Conservation (phyloP, 2,329 filamentous ascomycete species). For the Penicillium sp. region DNA sequence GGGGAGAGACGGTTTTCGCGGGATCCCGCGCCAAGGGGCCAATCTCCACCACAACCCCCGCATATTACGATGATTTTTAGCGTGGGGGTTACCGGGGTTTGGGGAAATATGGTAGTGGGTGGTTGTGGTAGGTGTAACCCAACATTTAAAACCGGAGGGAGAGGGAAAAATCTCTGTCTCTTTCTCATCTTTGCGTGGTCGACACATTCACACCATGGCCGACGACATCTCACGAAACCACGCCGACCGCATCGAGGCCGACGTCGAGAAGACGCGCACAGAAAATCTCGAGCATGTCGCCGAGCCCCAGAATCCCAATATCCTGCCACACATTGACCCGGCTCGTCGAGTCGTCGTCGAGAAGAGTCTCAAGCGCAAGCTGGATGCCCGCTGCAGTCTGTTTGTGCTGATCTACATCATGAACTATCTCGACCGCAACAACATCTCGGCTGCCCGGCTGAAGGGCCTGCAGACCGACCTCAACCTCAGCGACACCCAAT, state of each 20-base stretch:
- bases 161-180: constrained; percentile 1
- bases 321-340: constrained; percentile 20
- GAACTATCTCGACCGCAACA: constrained; percentile 45
- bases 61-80: constrained; percentile 14
- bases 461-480: constrained; percentile 42
- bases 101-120: constrained; percentile 4
- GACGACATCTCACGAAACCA: constrained; percentile 21
- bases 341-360: constrained; percentile 23
- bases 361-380: constrained; percentile 29
- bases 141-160: constrained; percentile 2
- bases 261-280: constrained; percentile 18
- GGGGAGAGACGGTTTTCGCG: not conserved
- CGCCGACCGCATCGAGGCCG: constrained; percentile 14
- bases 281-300: constrained; percentile 23
- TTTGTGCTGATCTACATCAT: constrained; percentile 29
- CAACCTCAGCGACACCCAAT: constrained; percentile 35
- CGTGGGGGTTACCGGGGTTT: constrained; percentile 16
- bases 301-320: constrained; percentile 9
- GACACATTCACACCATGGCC: constrained; percentile 16
- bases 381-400: constrained; percentile 27
- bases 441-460: constrained; percentile 41
- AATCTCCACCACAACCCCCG: constrained; percentile 13
- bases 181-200: constrained; percentile 7
- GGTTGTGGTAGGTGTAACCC: constrained; percentile 5
- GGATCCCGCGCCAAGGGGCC: constrained; percentile 7